Evolutionary conservation across 2,329 filamentous ascomycete genomes (phyloP).

Genomic region (Pseudonectria buxi): DNA sequence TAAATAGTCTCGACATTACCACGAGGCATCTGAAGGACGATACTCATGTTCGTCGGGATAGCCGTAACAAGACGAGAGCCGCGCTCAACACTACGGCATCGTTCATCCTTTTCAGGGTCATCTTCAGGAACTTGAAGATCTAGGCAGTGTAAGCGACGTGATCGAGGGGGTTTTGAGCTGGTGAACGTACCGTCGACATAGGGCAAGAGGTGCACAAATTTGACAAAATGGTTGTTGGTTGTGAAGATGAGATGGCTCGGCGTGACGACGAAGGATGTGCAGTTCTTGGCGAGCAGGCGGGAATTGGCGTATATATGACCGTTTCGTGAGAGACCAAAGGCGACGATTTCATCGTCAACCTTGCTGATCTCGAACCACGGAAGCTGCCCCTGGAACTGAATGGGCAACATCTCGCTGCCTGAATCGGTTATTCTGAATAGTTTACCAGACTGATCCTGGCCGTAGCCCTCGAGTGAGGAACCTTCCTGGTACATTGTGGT

Average conservation of each 20-base stretch:
- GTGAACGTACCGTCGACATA: slow-evolving; percentile 51
- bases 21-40: slow-evolving; percentile 90
- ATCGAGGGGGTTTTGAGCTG: neutral
- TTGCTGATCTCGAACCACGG: slow-evolving; percentile 47
- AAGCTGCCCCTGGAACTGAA: slow-evolving; percentile 39
- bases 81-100: slow-evolving; percentile 86
- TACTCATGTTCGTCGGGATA: slow-evolving; percentile 77
- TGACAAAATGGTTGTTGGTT: slow-evolving; percentile 85
- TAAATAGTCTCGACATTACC: slow-evolving; percentile 95
- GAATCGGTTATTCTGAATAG: slow-evolving; percentile 33
- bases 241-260: slow-evolving; percentile 82
- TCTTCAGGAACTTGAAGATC: slow-evolving; percentile 78
- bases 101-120: slow-evolving; percentile 84
- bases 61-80: slow-evolving; percentile 82
- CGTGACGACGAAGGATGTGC: slow-evolving; percentile 84
- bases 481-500: slow-evolving; percentile 28
- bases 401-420: slow-evolving; percentile 27
- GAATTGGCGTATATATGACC: slow-evolving; percentile 76
- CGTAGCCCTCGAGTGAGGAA: slow-evolving; percentile 28
- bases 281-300: slow-evolving; percentile 70
- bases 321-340: slow-evolving; percentile 62
- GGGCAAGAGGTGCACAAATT: slow-evolving; percentile 75
- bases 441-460: slow-evolving; percentile 41
- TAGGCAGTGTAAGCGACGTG: slow-evolving; percentile 29
- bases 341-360: slow-evolving; percentile 36